Base-by-base conservation (phyloP, 2,329 filamentous ascomycete genomes). In the Neophaeococcomyces aloes region DNA sequence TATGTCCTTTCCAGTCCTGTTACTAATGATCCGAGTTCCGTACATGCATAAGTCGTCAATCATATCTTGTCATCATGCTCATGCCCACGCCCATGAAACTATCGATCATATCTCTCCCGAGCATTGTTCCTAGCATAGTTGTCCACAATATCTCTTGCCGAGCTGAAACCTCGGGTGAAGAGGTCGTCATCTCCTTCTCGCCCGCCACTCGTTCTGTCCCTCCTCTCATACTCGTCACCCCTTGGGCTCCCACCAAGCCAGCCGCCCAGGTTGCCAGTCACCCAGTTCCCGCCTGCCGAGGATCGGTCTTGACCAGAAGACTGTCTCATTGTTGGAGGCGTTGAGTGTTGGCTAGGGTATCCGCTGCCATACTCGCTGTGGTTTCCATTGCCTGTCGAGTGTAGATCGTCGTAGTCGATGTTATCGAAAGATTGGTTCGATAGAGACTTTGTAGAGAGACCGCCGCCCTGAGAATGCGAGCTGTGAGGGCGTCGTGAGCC, bases 341-440 rank as follows among this genome's bases (percentile, higher is more conserved):
- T 25, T 45, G 40, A 29, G 36, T 45, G 32, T 36, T 48, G 34
- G 35, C 45, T 29, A 47, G 46, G 13, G 35, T 48, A 23, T 42
- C 47, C 35, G 76, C 75, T 57, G 76, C 79, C 39, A 21, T 29
- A 27, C n/a, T 30, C 39, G 14, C 30, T 35, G 19, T 27, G 23
- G 23, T 10, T 27, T 27, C 23, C 23, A 10, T 27, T 27, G 23
- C 23, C 23, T 27, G 15, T 19, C 10, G 39, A 42, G 34, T 42
- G 30, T 10, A 42, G 23, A 73, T 79, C 81, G 58, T 88, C 83
- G 27, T 80, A 78, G 49, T 91, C 83, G 53, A 93, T 85, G 60
- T 86, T 84, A 58, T 94, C 87, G 58, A 95, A 95, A 55, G 94
- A 89, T 15, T 76, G 77, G 59, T 94, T 87, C 61, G 85, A 93